Conservation (phyloP, 805 yeast species). For the Saccharomycopsis vini region DNA sequence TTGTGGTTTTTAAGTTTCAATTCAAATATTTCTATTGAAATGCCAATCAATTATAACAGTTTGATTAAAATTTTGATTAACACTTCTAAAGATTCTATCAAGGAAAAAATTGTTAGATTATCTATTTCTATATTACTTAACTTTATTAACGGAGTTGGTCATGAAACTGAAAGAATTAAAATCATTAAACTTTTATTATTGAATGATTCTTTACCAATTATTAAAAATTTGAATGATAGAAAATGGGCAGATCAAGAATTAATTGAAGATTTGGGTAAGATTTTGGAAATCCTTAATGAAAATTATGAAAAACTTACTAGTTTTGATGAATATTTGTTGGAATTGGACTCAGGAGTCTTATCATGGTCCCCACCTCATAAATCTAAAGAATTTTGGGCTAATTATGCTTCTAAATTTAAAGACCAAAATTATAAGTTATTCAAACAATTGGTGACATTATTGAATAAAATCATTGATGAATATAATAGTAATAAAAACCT, state of each 20-base stretch:
- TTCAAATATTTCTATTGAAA: slow-evolving; percentile 36
- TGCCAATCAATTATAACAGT: slow-evolving; percentile 45
- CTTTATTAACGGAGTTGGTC: slow-evolving; percentile 34
- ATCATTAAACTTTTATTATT: slow-evolving; percentile 59
- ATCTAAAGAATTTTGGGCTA: slow-evolving; percentile 83
- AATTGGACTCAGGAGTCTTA: slow-evolving; percentile 67
- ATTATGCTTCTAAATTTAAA: slow-evolving; percentile 68
- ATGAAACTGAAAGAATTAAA: slow-evolving; percentile 31
- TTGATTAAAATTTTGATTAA: slow-evolving; percentile 40
- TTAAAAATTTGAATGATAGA: slow-evolving; percentile 66
- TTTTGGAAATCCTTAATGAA: slow-evolving; percentile 55
- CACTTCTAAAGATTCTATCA: slow-evolving; percentile 72
- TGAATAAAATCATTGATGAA: slow-evolving; percentile 29
- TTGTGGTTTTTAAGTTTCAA: slow-evolving; percentile 84
- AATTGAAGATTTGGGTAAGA: slow-evolving; percentile 53
- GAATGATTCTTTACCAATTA: slow-evolving; percentile 61
- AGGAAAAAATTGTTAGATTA: slow-evolving; percentile 83
- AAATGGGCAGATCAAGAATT: slow-evolving; percentile 95
- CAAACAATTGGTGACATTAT: slow-evolving; percentile 47
- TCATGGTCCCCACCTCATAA: slow-evolving; percentile 91
- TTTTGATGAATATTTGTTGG: slow-evolving; percentile 84
- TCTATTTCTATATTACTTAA: slow-evolving; percentile 68
- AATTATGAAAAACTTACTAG: slow-evolving; percentile 77
- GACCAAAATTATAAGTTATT: slow-evolving; percentile 68
- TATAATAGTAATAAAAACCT: slow-evolving; percentile 20